A percentile compares a stretch with the other conserved stretches of the same genome.
These are phyloP conservation scores for Betula pendula DNA, from an alignment of 306 rosid species.

Conservation along the genomic window DNA sequence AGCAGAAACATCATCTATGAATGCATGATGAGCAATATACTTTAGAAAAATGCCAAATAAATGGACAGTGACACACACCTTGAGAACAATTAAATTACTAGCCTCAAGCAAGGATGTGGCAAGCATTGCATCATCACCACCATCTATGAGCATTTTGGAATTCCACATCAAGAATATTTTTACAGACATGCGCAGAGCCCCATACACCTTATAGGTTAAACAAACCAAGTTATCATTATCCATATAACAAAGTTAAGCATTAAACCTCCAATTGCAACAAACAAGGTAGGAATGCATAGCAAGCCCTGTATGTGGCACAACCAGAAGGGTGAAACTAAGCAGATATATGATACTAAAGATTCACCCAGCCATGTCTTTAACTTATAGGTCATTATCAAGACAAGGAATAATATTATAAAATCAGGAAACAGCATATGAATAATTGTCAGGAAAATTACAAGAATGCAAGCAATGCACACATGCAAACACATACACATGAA, in stretches of 20 bases:
- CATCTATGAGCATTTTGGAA: conserved; percentile 90
- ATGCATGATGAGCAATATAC: conserved; percentile 27
- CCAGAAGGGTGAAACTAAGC: neutral
- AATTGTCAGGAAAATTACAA: neutral
- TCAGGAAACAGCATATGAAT: neutral
- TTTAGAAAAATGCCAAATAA: conserved; percentile 17
- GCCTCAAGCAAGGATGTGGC: conserved; percentile 94
- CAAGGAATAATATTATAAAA: neutral
- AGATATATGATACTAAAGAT: neutral
- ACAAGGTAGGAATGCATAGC: neutral
- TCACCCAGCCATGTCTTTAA: neutral
- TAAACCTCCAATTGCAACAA: neutral
- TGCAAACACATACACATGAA: neutral
- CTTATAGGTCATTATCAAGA: neutral
- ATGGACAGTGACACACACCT: conserved; percentile 52
- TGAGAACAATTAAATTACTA: conserved; percentile 92
- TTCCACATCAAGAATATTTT: conserved; percentile 99
- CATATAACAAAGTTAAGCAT: neutral
- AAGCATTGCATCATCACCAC: conserved; percentile 77
- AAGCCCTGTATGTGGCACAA: neutral
- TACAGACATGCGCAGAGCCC: conserved; percentile 97
- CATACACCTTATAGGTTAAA: conserved; percentile 71
- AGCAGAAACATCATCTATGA: conserved; percentile 28
- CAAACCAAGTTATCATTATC: conserved; percentile 14
- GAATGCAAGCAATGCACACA: neutral